Evolutionary conservation across 2,329 filamentous ascomycete species (phyloP), one percentile per base, ranked within the genome.

Genomic region (Chaetomium sp.): DNA sequence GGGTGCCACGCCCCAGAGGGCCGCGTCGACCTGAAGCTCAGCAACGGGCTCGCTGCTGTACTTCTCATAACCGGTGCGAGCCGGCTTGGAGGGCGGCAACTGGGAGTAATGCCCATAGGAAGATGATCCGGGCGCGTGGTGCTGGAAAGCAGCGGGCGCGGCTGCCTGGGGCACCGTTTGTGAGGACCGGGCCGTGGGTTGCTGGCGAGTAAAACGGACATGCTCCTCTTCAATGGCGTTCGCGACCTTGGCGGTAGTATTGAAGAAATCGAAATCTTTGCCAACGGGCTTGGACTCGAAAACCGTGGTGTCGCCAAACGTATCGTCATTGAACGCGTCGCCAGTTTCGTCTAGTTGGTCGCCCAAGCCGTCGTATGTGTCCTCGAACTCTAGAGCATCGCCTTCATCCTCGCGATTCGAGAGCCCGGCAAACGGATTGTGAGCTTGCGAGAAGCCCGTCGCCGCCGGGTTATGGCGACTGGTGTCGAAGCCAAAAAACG

Each of bases 191-290:
- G 79, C 70, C 14, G 78, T 71, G 11, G 87, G 85, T 62, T 87
- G 80, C 61, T 92, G 85, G 52, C 91, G 85, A 64, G 82, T 83
- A 72, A 86, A 96, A 55, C 91, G 85, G 66, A 91, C 77, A 68
- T 96, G 89, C 73, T 97, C 94, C 71, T 97, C 91, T 62, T 90
- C 88, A 64, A 99, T 88, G 38, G 87, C 91, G 72, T 86, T 81
- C 19, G 91, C 80, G 42, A 96, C 88, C 71, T 91, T 85, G 56
- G 91, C 91, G 6, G 94, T 99, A 67, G 89, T 86, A 42, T 91
- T 91, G 62, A 95, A 95, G 73, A 97, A 99, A 71, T 99, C 94
- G 66, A 97, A 97, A 71, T 99, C 92, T 70, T 89, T 95, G 68
- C 91, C 91, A 57, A 94, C 82, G 9, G 76, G 76, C 35, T 77